These are phyloP conservation scores for Talaromyces piceae DNA, from an alignment of 2,329 filamentous ascomycete species.

Conservation along the genomic window DNA sequence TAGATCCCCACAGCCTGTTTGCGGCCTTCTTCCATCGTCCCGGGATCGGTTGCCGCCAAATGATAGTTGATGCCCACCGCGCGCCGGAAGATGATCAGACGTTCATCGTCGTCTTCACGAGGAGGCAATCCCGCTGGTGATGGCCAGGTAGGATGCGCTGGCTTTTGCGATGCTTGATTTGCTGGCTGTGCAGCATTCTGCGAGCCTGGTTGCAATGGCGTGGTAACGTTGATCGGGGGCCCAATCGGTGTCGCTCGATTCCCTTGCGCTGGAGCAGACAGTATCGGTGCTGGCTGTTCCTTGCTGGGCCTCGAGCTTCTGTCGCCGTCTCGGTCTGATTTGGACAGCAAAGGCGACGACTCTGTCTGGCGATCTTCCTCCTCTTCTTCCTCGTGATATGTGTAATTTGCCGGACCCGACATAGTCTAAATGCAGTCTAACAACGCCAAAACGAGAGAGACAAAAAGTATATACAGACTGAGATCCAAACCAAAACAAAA, in stretches of 20 bases:
- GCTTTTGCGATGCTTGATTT: neutral
- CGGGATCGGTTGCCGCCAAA: conserved; percentile 5
- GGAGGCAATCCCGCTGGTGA: conserved; percentile 4
- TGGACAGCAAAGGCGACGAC: conserved; percentile 9
- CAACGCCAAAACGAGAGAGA: neutral
- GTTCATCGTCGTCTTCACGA: conserved; percentile 7
- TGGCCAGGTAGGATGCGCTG: conserved; percentile 5
- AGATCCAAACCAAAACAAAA: neutral
- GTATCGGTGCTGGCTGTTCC: neutral
- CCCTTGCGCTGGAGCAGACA: neutral
- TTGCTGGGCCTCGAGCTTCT: neutral
- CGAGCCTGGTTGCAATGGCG: conserved; percentile 2
- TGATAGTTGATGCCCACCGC: conserved; percentile 11
- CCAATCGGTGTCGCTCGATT: neutral
- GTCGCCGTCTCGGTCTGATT: neutral
- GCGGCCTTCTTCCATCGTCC: conserved; percentile 12
- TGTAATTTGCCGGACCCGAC: neutral
- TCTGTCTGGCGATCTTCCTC: conserved; percentile 3
- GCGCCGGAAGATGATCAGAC: conserved; percentile 10
- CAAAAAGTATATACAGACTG: neutral
- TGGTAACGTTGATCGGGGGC: conserved; percentile 5
- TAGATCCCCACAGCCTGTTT: conserved; percentile 9
- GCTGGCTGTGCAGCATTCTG: neutral
- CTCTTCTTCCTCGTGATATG: neutral
- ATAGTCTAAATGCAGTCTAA: neutral